Conservation (phyloP, 306 rosid species). For the Sphenostylis stenocarpa region DNA sequence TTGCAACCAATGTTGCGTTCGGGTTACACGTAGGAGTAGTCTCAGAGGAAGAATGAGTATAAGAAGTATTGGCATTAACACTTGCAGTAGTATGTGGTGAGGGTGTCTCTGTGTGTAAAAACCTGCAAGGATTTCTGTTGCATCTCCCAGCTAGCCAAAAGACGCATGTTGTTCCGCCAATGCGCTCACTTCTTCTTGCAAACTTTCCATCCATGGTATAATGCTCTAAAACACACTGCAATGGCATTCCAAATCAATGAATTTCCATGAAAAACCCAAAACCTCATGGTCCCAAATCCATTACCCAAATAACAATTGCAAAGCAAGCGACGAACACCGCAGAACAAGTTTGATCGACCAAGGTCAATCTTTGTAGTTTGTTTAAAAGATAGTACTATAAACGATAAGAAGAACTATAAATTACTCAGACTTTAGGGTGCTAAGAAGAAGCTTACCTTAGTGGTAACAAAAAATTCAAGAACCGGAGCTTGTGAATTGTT, state of each 20-base stretch:
- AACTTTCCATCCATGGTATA: neutral
- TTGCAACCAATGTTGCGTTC: neutral
- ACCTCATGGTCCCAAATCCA: too few species aligned
- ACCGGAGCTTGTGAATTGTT: too few species aligned
- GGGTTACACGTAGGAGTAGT: neutral
- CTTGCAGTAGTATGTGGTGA: neutral
- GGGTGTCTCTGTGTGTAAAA: neutral
- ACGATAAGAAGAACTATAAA: too few species aligned
- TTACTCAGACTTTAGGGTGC: too few species aligned
- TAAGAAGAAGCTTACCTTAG: too few species aligned
- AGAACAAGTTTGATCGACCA: too few species aligned
- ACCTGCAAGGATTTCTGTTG: conserved; percentile 35
- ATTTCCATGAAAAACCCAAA: neutral
- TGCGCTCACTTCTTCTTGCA: neutral
- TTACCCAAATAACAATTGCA: too few species aligned
- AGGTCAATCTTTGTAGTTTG: too few species aligned
- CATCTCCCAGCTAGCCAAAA: conserved; percentile 35
- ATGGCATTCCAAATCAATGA: neutral
- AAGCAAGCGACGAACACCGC: too few species aligned
- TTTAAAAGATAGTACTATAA: too few species aligned
- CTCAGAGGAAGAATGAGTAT: neutral
- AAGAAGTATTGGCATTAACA: neutral
- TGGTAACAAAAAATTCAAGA: too few species aligned
- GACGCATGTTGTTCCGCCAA: neutral
- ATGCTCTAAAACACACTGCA: neutral